These are phyloP conservation scores for Rhizoctonia solani DNA, from an alignment of 1,284 basidiomycete genomes.

Conservation along the genomic window DNA sequence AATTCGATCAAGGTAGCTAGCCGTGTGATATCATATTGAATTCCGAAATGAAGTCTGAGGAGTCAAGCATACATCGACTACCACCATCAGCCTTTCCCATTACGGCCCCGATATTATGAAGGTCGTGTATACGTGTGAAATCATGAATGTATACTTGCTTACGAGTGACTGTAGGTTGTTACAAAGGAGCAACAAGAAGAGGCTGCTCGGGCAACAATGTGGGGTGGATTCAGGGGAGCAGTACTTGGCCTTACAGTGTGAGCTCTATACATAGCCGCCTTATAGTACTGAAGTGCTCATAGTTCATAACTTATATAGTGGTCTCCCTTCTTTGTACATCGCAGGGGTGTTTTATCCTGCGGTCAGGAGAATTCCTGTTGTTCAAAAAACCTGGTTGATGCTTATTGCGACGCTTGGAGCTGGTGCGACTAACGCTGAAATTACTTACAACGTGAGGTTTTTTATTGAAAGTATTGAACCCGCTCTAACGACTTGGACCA, in stretches of 20 bases:
- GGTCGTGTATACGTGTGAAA: neutral
- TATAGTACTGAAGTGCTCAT: neutral
- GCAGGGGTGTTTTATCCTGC: conserved; percentile 6
- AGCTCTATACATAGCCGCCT: neutral
- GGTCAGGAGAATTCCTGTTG: conserved; percentile 8
- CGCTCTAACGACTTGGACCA: neutral
- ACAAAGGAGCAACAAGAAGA: conserved; percentile 28
- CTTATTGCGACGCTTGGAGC: conserved; percentile 7
- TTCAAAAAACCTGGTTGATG: conserved; percentile 8
- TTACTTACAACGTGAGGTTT: conserved; percentile 7
- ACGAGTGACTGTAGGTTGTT: neutral
- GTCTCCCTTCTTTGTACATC: neutral
- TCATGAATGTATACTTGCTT: neutral
- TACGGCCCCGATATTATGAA: neutral
- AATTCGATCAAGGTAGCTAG: neutral
- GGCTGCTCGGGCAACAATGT: conserved; percentile 22
- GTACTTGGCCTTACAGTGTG: conserved; percentile 12
- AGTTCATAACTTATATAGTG: neutral
- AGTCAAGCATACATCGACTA: neutral
- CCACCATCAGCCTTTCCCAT: neutral
- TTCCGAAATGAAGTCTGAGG: neutral
- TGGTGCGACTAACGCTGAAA: conserved; percentile 21
- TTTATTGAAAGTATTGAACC: neutral
- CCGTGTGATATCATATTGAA: neutral
- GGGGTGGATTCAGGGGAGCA: conserved; percentile 26